phyloP scores from a whole-genome alignment of 1,284 basidiomycete species.

The Boletus semigastroideus region DNA sequence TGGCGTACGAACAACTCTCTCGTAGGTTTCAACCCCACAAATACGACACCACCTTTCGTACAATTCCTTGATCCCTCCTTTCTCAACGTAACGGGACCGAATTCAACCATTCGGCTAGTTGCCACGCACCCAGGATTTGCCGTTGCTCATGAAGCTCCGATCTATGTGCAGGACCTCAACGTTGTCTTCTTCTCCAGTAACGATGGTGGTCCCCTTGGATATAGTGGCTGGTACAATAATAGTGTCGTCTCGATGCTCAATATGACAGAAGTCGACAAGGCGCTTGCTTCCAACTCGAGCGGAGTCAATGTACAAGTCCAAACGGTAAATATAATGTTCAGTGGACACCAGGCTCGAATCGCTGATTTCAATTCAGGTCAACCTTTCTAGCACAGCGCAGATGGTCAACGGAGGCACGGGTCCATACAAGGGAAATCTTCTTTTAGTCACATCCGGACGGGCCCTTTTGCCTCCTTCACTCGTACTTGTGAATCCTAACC shows the following conservation, averaged over 20 bases:
- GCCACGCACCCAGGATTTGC: constrained; percentile 59
- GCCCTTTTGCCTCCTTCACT: constrained; percentile 62
- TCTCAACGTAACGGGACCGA: constrained; percentile 55
- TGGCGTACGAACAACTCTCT: constrained; percentile 38
- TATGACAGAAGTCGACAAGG: constrained; percentile 43
- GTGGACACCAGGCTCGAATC: background rate
- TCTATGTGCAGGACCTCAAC: constrained; percentile 61
- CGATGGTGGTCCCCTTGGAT: constrained; percentile 42
- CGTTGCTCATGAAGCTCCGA: constrained; percentile 73
- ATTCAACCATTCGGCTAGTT: constrained; percentile 57
- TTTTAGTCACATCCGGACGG: constrained; percentile 69
- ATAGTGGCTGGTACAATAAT: constrained; percentile 45
- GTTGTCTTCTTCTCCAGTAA: constrained; percentile 56
- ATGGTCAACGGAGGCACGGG: constrained; percentile 80
- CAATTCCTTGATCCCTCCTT: constrained; percentile 68
- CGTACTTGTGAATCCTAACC: constrained; percentile 60
- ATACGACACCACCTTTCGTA: constrained; percentile 57
- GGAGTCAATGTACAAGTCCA: constrained; percentile 56
- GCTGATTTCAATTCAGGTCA: constrained; percentile 36
- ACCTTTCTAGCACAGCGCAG: constrained; percentile 48
- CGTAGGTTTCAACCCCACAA: constrained; percentile 47
- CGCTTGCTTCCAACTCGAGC: constrained; percentile 35
- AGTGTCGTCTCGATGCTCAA: constrained; percentile 46
- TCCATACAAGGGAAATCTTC: constrained; percentile 58
- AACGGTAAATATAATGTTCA: constrained; percentile 39